These are phyloP conservation scores for Galerina marginata DNA, from an alignment of 768 basidiomycete genomes.

Conservation along the genomic window DNA sequence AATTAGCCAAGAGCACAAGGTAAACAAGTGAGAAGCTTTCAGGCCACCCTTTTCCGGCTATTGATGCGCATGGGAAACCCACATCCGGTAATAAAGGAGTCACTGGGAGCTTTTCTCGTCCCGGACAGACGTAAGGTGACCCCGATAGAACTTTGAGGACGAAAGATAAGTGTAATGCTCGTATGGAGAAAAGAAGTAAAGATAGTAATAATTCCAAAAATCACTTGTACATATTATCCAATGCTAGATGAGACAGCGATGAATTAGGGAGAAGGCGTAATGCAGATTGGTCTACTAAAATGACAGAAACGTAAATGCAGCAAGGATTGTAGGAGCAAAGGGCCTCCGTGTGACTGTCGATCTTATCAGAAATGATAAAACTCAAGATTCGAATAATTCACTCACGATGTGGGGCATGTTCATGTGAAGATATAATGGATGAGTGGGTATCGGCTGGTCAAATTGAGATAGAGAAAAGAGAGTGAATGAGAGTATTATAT, in stretches of 20 bases:
- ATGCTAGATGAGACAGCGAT: slow-evolving; percentile 32
- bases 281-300: slow-evolving; percentile 29
- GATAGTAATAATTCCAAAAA: slow-evolving; percentile 25
- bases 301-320: slow-evolving; percentile 21
- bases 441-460: slow-evolving; percentile 19
- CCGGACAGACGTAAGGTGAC: slow-evolving; percentile 17
- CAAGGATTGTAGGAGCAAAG: slow-evolving; percentile 17
- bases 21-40: slow-evolving; percentile 16
- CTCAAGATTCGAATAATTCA: slow-evolving; percentile 8
- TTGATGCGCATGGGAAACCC: slow-evolving; percentile 26
- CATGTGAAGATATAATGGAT: slow-evolving; percentile 28
- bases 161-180: slow-evolving; percentile 11
- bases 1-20: slow-evolving; percentile 21
- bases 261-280: slow-evolving; percentile 27
- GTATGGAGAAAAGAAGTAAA: slow-evolving; percentile 16
- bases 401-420: slow-evolving; percentile 25
- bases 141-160: slow-evolving; percentile 17
- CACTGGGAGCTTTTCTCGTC: slow-evolving; percentile 14
- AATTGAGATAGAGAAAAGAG: slow-evolving; percentile 14
- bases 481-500: slow-evolving; percentile 7
- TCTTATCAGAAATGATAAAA: slow-evolving; percentile 19
- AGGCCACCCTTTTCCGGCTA: slow-evolving; percentile 20
- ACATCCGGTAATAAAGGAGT: slow-evolving; percentile 15
- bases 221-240: slow-evolving; percentile 42
- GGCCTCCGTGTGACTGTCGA: slow-evolving; percentile 21